Evolutionary conservation across 441 rosid species (phyloP), one percentile per base, ranked within the genome.

Genomic region (Erodium texanum): DNA sequence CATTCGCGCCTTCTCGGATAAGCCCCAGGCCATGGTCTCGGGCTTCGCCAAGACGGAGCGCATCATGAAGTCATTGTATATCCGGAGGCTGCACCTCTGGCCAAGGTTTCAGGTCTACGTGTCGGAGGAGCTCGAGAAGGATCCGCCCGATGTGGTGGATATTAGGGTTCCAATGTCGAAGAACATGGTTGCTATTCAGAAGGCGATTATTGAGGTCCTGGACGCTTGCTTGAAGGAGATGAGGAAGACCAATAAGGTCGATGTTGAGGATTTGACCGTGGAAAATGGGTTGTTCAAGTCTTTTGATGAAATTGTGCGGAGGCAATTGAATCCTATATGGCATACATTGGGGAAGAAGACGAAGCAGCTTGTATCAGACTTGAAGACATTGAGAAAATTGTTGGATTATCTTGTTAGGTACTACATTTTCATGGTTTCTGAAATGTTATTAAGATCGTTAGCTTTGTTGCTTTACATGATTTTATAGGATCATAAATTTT

Each of bases 21-120:
- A 71, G 77, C 94, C 99, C 7, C 87, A 86, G 3, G 77, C 97
- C 3, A 92, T 92, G 96, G 93, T 94, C 65, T 80, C 97, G 0
- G 99, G 99, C 19, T 92, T 94, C 54, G 74, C 93, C 9, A 94
- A 88, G 86, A 83, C 97, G 10, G 99, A 92, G 82, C 77, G 98
- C 62, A 81, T 85, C 20, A 87, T 94, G 96, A 91, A 89, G 79
- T 76, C 89, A 32, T 73, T 94, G 73, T 89, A 72, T 56, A 77
- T 92, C 27, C 82, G 81, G 61, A 77, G 75, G 52, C 79, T 94
- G 74, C 96, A 88, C 43, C 82, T 94, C 18, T 94, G 99, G 98
- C 99, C 98, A n/a, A 83, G 99, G 85, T 94, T 94, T 79, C 99
- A 89, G 83, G 86, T 94, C 59, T 88, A 87, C 71, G 97, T 94